These are phyloP conservation scores for Rhododendron vialii DNA, from an alignment of 148 eudicot species.

Conservation along the genomic window DNA sequence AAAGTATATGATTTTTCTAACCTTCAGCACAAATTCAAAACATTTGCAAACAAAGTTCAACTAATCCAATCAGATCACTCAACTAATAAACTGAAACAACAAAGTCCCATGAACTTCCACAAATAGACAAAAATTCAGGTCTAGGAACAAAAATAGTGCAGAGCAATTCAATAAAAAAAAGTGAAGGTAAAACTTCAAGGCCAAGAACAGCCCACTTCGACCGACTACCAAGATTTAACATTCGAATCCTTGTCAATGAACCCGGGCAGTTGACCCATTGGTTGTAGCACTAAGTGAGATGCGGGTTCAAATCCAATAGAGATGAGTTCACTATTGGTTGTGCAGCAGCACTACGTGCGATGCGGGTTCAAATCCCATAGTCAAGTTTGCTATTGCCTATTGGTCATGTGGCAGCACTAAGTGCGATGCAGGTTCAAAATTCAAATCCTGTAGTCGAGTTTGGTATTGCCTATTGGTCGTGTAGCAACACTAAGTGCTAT, in stretches of 20 bases:
- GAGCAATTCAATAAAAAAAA: not conserved
- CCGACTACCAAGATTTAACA: not conserved
- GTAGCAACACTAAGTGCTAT: no score
- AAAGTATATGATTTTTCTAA: not conserved
- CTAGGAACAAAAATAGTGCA: not conserved
- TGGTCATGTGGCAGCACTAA: not conserved
- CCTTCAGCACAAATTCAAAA: not conserved
- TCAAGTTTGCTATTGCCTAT: not conserved
- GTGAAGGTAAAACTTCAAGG: not conserved
- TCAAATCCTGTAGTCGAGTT: not conserved
- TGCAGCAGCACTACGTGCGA: not conserved
- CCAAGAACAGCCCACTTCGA: not conserved
- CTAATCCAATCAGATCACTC: not conserved
- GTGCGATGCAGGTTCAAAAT: not conserved
- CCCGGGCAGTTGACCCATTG: not conserved
- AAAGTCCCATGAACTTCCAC: not conserved
- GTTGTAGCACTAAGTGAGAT: not conserved
- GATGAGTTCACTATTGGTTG: no score
- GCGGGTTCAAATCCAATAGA: not conserved
- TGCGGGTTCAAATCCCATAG: not conserved
- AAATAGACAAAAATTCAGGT: not conserved
- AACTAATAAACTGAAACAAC: not conserved
- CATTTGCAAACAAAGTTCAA: not conserved
- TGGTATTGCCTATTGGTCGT: no score
- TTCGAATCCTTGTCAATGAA: not conserved